Conservation (phyloP, 2,329 filamentous ascomycete genomes). For the Sclerotinia subarctica region DNA sequence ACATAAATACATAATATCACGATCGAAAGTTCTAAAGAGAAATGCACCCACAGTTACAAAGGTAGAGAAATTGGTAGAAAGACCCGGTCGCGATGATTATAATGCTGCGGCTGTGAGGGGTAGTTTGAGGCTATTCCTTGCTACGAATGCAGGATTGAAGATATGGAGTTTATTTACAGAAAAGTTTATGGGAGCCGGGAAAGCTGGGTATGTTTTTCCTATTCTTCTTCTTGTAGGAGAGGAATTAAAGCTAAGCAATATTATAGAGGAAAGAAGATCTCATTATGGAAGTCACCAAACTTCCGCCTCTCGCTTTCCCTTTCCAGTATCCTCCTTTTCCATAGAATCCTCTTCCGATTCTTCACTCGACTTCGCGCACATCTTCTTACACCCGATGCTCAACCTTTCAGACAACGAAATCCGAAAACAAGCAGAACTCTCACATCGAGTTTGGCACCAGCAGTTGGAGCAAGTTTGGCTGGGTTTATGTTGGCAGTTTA, state of each 20-base stretch:
- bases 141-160: slow-evolving; percentile 61
- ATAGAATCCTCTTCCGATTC: slow-evolving; percentile 87
- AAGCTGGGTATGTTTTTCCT: slow-evolving; percentile 20
- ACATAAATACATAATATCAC: slow-evolving; percentile 78
- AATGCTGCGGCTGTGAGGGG: slow-evolving; percentile 69
- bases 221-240: background rate
- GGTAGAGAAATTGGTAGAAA: slow-evolving; percentile 46
- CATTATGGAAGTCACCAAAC: slow-evolving; percentile 63
- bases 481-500: slow-evolving; percentile 79
- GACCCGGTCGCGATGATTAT: slow-evolving; percentile 54
- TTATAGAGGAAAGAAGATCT: slow-evolving; percentile 45
- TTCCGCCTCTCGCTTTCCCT: slow-evolving; percentile 78
- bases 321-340: slow-evolving; percentile 80
- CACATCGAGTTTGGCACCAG: slow-evolving; percentile 80
- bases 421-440: slow-evolving; percentile 70
- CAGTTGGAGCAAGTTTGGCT: slow-evolving; percentile 84
- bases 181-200: slow-evolving; percentile 45
- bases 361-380: slow-evolving; percentile 75
- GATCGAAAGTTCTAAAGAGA: slow-evolving; percentile 57
- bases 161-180: slow-evolving; percentile 54
- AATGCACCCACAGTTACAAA: slow-evolving; percentile 54
- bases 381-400: slow-evolving; percentile 74
- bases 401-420: slow-evolving; percentile 78
- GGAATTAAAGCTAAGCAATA: slow-evolving; percentile 17
- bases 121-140: slow-evolving; percentile 66